These are phyloP conservation scores for Phoenix dactylifera DNA, from an alignment of 176 grass and related monocot species.

Conservation along the genomic window DNA sequence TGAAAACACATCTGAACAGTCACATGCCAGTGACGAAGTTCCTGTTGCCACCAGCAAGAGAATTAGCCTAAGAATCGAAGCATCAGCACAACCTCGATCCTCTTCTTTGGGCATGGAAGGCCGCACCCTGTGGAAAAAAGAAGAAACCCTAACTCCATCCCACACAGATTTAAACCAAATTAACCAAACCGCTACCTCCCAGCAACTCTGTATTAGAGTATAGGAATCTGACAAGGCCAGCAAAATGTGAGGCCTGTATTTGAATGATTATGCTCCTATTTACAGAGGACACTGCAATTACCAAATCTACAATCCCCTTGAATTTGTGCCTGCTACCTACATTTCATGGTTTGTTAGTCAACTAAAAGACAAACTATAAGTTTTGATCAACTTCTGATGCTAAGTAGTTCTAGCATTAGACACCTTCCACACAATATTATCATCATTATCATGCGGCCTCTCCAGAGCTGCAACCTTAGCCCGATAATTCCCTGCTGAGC, in stretches of 20 bases:
- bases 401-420: neutral
- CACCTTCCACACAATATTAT: slow-evolving; percentile 6
- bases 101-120: neutral
- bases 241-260: neutral
- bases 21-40: neutral
- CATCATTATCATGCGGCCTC: neutral
- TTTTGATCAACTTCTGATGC: neutral
- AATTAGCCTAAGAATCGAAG: neutral
- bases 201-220: neutral
- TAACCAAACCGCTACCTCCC: neutral
- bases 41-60: neutral
- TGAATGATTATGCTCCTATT: slow-evolving; percentile 5
- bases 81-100: neutral
- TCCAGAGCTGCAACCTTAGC: slow-evolving; percentile 15
- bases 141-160: neutral
- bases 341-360: neutral
- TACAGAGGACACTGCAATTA: neutral
- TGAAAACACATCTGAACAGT: neutral
- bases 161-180: neutral
- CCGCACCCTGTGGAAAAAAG: neutral
- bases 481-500: neutral
- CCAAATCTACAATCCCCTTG: neutral
- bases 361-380: neutral
- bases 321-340: neutral
- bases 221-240: neutral